Percentiles rank a stretch among this genome's conserved stretches.
Evolutionary conservation across 345 rosid genomes (phyloP).

Genomic region (Ceriops zippeliana): DNA sequence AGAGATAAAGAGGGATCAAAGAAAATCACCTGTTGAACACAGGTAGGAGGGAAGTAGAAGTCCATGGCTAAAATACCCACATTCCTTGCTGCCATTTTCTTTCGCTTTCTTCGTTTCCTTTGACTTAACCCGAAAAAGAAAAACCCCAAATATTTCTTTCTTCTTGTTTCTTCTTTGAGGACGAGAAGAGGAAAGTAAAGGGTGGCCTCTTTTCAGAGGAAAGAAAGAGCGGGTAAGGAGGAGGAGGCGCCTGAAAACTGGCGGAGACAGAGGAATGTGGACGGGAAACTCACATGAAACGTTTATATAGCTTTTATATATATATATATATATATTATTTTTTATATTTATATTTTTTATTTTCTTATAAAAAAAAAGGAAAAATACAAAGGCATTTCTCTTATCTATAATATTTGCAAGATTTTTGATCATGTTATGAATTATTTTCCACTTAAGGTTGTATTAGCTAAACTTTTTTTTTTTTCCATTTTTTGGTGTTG

Average conservation of each 20-base stretch:
- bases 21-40: constrained; percentile 74
- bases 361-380: neutral
- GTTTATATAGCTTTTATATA: neutral
- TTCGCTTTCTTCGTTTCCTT: neutral
- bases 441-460: no score
- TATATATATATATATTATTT: no score
- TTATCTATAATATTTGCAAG: no score
- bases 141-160: neutral
- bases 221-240: neutral
- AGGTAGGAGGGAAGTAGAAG: constrained; percentile 96
- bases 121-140: neutral
- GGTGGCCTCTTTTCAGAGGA: neutral
- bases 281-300: neutral
- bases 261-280: neutral
- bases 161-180: no score
- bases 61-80: constrained; percentile 96
- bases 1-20: neutral
- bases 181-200: no score
- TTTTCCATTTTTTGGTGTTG: no score
- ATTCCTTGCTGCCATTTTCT: constrained; percentile 80
- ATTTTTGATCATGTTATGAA: no score
- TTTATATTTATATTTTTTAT: no score
- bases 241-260: no score
- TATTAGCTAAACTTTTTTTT: no score
- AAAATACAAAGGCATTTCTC: neutral